These are phyloP conservation scores for Colletotrichum sp. DNA, from an alignment of 2,329 filamentous ascomycete species.

Conservation along the genomic window DNA sequence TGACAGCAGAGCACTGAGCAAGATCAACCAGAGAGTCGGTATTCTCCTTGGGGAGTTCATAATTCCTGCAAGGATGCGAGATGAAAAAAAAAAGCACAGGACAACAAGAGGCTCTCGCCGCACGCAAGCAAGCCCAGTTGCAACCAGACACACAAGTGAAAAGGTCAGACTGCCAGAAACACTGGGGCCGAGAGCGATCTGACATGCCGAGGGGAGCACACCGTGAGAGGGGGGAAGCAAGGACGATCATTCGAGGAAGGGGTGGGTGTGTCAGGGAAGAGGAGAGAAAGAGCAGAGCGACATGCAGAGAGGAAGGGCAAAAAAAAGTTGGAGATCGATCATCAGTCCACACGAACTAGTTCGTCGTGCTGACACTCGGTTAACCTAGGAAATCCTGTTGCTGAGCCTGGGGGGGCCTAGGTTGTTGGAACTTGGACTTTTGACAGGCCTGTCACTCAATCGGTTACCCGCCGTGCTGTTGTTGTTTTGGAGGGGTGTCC, in stretches of 20 bases:
- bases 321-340: background rate
- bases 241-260: background rate
- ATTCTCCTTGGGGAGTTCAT: background rate
- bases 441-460: background rate
- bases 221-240: background rate
- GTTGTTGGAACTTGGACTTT: background rate
- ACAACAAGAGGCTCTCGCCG: constrained; percentile 8
- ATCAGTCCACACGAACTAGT: constrained; percentile 2
- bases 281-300: background rate
- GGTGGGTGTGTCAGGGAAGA: background rate
- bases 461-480: background rate
- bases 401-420: background rate
- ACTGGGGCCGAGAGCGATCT: background rate
- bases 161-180: background rate
- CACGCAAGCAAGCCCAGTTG: background rate
- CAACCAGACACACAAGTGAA: background rate
- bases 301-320: background rate
- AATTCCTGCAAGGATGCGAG: constrained; percentile 2
- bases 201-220: constrained; percentile 3
- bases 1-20: background rate
- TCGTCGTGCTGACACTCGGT: background rate
- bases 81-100: constrained; percentile 4
- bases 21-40: background rate
- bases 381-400: background rate
- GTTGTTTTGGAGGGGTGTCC: background rate